Base-by-base conservation (phyloP, 1,284 basidiomycete genomes). In the Crucibulum parvulum region DNA sequence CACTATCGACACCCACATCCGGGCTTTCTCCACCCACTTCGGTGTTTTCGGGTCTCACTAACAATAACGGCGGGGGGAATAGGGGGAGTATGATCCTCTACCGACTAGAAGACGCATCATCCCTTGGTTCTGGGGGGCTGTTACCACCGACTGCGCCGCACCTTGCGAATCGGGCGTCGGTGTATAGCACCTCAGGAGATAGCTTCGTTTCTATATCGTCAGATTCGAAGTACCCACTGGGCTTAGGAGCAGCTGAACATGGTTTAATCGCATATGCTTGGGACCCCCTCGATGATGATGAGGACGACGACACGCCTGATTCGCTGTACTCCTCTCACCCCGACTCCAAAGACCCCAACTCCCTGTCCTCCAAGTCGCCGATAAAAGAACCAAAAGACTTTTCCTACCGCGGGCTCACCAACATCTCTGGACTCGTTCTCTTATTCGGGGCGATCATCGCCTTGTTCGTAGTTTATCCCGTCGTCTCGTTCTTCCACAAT, bases 401-500 rank as follows among this genome's bases (percentile, higher is more conserved):
- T 41, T 67, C 70, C 2, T 60, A 60, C 56, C 66, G 74, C 8
- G 74, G 72, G 0, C 37, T 73, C 15, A 57, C 67, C 46, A 78
- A 75, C 53, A 50, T 74, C 16, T 53, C 65, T 8, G 59, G 70
- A 15, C 62, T 80, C n/a, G 43, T 74, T 7, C 7, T 69, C 6
- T 55, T 80, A 45, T 52, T 78, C 10, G 43, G 66, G 0, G 69
- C 61, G 0, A 60, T 78, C 11, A 58, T 79, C 15, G 60, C 59
- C 7, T 59, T 80, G 1, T 79, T 80, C 54, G 66, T 79, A 10
- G 63, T 71, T 10, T 76, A 75, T 48, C 78, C 78, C 0, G 65
- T 78, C 24, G 58, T 70, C 10, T 58, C 63, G 24, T 67, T 64
- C 34, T 58, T 56, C 7, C 62, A 61, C 16, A 63, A 72, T 52